Conservation (phyloP, 306 rosid species). For the Quercus rubra region DNA sequence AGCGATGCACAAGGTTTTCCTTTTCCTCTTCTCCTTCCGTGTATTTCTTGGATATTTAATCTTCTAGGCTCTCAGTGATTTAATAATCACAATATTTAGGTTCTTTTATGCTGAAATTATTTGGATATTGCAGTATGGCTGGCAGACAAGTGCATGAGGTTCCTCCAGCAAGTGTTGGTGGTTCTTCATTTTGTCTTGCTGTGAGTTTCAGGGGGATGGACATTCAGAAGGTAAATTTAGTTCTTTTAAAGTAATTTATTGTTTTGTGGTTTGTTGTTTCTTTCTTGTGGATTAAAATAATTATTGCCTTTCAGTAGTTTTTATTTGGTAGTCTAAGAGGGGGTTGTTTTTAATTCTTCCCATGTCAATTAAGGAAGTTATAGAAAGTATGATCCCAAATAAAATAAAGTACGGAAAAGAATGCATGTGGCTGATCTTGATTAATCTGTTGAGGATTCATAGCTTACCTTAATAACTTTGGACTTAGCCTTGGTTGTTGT, state of each 20-base stretch:
- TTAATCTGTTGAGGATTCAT: too few relatives aligned
- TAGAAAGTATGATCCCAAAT: too few relatives aligned
- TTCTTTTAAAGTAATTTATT: slow-evolving; percentile 10
- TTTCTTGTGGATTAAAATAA: not conserved
- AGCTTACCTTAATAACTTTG: too few relatives aligned
- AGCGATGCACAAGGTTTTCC: slow-evolving; percentile 72
- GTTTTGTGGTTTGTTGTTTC: not conserved
- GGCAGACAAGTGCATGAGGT: slow-evolving; percentile 83
- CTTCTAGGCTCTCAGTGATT: not conserved
- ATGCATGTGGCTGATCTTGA: too few relatives aligned
- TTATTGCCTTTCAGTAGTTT: not conserved
- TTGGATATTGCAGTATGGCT: slow-evolving; percentile 68
- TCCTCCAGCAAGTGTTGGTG: slow-evolving; percentile 70
- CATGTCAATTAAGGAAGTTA: too few relatives aligned
- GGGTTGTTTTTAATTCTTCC: slow-evolving; percentile 1
- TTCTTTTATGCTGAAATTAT: not conserved
- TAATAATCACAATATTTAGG: not conserved
- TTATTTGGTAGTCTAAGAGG: not conserved
- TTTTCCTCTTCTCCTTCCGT: slow-evolving; percentile 9
- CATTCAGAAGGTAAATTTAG: slow-evolving; percentile 60
- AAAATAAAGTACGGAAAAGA: too few relatives aligned
- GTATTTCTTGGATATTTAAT: not conserved
- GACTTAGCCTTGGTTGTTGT: too few relatives aligned
- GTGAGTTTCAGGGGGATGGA: slow-evolving; percentile 78
- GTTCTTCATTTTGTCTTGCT: slow-evolving; percentile 68